Percentiles rank a stretch among this genome's conserved stretches.
Evolutionary conservation across 176 grass and related monocot species (phyloP).

Genomic region (Ensete glaucum): DNA sequence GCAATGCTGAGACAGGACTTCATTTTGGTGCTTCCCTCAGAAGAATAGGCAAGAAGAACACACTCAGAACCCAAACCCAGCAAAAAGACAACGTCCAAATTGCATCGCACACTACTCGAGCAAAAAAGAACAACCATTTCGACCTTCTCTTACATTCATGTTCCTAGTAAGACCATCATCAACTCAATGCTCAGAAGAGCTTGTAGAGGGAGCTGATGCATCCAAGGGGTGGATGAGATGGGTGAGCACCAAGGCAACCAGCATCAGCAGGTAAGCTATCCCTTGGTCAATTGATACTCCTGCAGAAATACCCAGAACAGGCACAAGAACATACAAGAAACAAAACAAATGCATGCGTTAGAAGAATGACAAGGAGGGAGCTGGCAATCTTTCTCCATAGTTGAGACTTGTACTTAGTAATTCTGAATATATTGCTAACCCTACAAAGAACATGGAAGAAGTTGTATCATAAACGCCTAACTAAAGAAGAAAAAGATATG

Average conservation of each 20-base stretch:
- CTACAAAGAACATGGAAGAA: no score
- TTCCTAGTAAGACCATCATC: background rate
- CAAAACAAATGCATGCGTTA: background rate
- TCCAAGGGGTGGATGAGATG: conserved; percentile 3
- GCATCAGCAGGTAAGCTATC: background rate
- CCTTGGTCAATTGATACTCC: background rate
- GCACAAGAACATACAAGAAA: background rate
- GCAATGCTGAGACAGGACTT: no score
- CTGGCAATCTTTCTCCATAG: no score
- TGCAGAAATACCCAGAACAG: background rate
- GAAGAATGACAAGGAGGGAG: background rate
- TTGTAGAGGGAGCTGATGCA: background rate
- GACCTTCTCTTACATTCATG: background rate
- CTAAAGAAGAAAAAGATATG: no score
- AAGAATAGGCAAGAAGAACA: background rate
- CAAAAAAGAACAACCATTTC: background rate
- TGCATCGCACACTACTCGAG: background rate
- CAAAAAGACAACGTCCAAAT: background rate
- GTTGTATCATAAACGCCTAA: no score
- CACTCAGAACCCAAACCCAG: background rate
- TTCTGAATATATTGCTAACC: no score
- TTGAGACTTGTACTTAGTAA: no score
- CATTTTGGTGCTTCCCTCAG: no score
- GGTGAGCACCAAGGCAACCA: conserved; percentile 1
- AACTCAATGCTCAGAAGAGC: background rate